Evolutionary conservation across 2,329 filamentous ascomycete genomes (phyloP), one percentile per base, ranked within the genome.

Genomic region (Fusarium beomiforme): DNA sequence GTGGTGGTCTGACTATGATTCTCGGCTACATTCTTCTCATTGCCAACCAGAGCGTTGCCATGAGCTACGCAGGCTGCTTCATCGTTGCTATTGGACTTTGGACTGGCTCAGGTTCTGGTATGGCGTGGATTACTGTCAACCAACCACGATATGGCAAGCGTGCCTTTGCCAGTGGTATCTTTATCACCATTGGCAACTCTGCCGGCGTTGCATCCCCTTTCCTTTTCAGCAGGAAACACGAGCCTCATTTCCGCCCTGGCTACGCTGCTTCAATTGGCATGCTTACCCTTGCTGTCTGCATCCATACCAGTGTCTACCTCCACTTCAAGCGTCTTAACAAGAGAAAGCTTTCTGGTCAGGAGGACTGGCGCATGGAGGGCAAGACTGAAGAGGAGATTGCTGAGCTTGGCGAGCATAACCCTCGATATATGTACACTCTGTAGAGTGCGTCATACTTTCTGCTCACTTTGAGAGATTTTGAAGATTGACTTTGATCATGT

Each of bases 91-190:
- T 88, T 9, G 73, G 78, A 0, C 78, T 92, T 5, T 92, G 91
- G 75, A 75, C 78, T 6, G 75, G 78, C 3, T 77, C 81, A 2
- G 78, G 81, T 5, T 73, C 81, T 13, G 79, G 79, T 1, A 75
- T 82, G 44, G 79, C 79, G 21, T 83, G 81, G 81, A 73, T 87
- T 31, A 82, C 88, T 0, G 85, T 84, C 12, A 92, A 91, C 64
- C 84, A 87, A 36, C 90, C 90, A 1, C 83, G 89, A 9, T 91
- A 91, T 68, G 89, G 89, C 11, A 92, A 91, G 78, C 82, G 90
- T 29, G 89, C 89, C 0, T 87, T 88, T 10, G 89, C 88, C 0
- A 89, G 86, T 1, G 90, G 89, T 0, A 73, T 91, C 59, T 88
- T 91, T 72, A 80, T 91, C 14, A 89, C 85, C 4, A 85, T 90